Evolutionary conservation across 306 rosid species (phyloP).

Genomic region (Dryas octopetala): DNA sequence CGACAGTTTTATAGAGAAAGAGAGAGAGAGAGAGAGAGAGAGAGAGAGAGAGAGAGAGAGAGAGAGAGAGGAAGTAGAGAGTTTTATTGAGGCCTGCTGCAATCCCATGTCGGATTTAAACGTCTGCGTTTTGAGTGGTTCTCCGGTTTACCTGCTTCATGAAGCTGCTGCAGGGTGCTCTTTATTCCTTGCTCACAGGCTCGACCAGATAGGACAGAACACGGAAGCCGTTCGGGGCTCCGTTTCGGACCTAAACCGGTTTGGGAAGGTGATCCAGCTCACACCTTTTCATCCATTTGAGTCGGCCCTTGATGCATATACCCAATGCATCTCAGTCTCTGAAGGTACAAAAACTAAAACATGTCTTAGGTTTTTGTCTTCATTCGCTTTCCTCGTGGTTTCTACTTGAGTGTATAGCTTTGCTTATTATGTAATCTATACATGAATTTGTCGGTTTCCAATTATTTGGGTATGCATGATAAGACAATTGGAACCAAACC

Average conservation of each 20-base stretch:
- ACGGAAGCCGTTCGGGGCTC: slow-evolving; percentile 84
- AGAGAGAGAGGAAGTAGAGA: not conserved
- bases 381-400: not conserved
- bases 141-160: slow-evolving; percentile 54
- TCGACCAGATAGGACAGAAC: slow-evolving; percentile 89
- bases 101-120: not conserved
- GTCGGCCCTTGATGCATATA: slow-evolving; percentile 80
- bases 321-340: slow-evolving; percentile 77
- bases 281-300: slow-evolving; percentile 77
- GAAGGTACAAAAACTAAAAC: slow-evolving; percentile 53
- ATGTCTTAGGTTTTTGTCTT: not conserved
- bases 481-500: not conserved
- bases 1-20: not conserved
- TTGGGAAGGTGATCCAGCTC: slow-evolving; percentile 87
- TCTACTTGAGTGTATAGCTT: too few species aligned
- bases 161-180: slow-evolving; percentile 85
- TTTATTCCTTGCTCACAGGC: slow-evolving; percentile 71
- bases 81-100: too few species aligned
- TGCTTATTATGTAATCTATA: too few species aligned
- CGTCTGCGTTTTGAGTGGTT: not conserved
- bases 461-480: not conserved
- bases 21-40: not conserved
- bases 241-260: slow-evolving; percentile 69
- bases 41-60: not conserved
- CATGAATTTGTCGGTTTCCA: too few species aligned